These are phyloP conservation scores for Scenedesmus sp. DNA, from an alignment of 163 green algal species.

Conservation along the genomic window DNA sequence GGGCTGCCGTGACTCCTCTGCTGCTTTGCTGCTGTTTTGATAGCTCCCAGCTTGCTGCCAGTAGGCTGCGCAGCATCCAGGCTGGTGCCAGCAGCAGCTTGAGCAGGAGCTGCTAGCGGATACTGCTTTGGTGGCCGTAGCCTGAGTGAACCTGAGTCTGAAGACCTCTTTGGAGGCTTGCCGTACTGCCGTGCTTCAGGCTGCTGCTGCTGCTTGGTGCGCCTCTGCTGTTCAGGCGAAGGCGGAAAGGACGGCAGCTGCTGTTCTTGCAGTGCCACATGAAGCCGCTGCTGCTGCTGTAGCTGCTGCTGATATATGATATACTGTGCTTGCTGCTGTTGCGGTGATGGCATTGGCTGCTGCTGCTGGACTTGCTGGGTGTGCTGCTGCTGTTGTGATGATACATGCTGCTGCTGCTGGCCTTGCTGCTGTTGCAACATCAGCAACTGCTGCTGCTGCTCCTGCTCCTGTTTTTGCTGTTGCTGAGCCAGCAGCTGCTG, in stretches of 20 bases:
- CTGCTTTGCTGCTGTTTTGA: background rate
- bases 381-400: background rate
- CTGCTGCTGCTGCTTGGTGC: background rate
- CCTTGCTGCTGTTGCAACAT: background rate
- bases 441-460: background rate
- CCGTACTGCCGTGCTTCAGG: background rate
- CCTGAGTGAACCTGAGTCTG: constrained; percentile 6
- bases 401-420: background rate
- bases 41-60: background rate
- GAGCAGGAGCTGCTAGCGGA: background rate
- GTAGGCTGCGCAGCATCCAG: background rate
- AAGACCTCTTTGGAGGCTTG: background rate
- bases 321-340: constrained; percentile 16
- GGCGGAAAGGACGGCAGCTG: constrained; percentile 1
- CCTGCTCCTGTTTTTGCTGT: background rate
- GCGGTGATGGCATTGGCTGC: background rate
- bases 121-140: constrained; percentile 12
- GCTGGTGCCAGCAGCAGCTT: background rate
- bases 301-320: background rate
- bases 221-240: background rate
- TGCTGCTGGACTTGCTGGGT: background rate
- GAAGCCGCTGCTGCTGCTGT: background rate
- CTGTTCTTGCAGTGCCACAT: background rate
- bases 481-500: background rate
- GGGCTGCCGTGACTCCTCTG: background rate